Evolutionary conservation across 345 rosid species (phyloP).

Genomic region (Sisymbrium altissimum): DNA sequence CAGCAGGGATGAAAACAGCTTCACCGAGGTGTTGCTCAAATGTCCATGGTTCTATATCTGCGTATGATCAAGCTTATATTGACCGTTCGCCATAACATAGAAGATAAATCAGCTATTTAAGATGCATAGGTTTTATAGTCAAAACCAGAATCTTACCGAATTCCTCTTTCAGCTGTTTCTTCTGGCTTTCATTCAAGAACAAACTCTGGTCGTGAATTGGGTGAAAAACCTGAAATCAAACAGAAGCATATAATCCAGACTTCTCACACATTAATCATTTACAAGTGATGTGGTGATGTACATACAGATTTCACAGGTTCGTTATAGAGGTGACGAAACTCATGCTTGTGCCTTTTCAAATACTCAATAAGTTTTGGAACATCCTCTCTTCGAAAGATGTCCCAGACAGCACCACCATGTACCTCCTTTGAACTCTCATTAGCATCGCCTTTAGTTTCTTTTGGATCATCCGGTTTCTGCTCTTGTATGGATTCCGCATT

Average conservation of each 20-base stretch:
- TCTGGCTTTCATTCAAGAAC: slow-evolving; percentile 59
- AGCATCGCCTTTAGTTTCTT: slow-evolving; percentile 1
- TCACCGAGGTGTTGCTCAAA: slow-evolving; percentile 37
- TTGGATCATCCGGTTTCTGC: slow-evolving; percentile 4
- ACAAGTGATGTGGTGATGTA: slow-evolving; percentile 8
- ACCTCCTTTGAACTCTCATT: background rate
- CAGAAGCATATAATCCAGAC: slow-evolving; percentile 31
- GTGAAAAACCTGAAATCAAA: slow-evolving; percentile 52
- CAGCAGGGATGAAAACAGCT: slow-evolving; percentile 39
- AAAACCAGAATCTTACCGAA: slow-evolving; percentile 42
- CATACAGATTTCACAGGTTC: slow-evolving; percentile 20
- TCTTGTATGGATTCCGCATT: background rate
- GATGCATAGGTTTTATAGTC: background rate
- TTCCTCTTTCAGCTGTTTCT: slow-evolving; percentile 70
- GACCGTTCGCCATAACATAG: background rate
- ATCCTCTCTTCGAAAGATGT: slow-evolving; percentile 71
- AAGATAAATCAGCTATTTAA: background rate
- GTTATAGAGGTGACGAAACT: slow-evolving; percentile 55
- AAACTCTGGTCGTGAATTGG: slow-evolving; percentile 77
- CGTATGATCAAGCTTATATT: background rate
- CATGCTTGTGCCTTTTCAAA: slow-evolving; percentile 59
- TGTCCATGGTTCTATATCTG: slow-evolving; percentile 40
- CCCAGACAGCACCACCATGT: slow-evolving; percentile 73
- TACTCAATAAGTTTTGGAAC: slow-evolving; percentile 65
- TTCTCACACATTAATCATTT: slow-evolving; percentile 8